Percentiles rank a stretch among this genome's conserved stretches.
Conservation (phyloP, 2,329 filamentous ascomycete genomes). For the Ophiostoma pallidulum region DNA sequence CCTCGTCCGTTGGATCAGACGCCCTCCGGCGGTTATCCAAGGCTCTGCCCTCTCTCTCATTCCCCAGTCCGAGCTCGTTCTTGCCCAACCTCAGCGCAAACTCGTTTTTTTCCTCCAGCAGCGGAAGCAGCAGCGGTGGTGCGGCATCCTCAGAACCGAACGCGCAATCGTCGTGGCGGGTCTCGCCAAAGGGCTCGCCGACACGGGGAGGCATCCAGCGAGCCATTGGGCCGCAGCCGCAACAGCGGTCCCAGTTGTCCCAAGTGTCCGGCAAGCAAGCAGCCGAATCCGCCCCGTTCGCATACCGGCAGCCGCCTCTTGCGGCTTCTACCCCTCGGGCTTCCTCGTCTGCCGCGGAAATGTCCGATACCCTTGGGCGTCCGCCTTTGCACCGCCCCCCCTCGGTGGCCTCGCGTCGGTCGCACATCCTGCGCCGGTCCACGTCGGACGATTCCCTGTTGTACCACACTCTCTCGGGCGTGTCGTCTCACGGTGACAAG, state of each 20-base stretch:
- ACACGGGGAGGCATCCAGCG: background rate
- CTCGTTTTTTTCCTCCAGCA: slow-evolving; percentile 30
- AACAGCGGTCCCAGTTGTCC: background rate
- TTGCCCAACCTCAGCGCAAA: slow-evolving; percentile 27
- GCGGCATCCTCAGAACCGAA: background rate
- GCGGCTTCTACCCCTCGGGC: background rate
- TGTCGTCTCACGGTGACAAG: slow-evolving; percentile 79
- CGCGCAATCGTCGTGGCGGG: background rate
- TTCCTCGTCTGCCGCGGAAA: background rate
- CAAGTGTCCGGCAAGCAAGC: too few relatives aligned
- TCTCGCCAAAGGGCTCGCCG: background rate
- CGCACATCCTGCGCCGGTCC: slow-evolving; percentile 43
- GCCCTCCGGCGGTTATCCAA: slow-evolving; percentile 48
- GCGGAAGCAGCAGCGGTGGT: slow-evolving; percentile 16
- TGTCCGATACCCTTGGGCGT: background rate
- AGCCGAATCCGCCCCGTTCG: background rate
- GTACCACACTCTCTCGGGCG: slow-evolving; percentile 63
- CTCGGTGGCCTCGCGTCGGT: slow-evolving; percentile 20
- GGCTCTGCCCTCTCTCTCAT: slow-evolving; percentile 45
- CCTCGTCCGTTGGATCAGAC: slow-evolving; percentile 47
- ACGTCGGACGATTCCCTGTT: slow-evolving; percentile 73
- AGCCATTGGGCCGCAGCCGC: background rate
- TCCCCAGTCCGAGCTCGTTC: slow-evolving; percentile 30
- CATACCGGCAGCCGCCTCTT: background rate
- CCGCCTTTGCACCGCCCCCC: slow-evolving; percentile 13